These are phyloP conservation scores for Aspergillus mulundensis DNA, from an alignment of 495 filamentous ascomycete genomes.

Conservation along the genomic window DNA sequence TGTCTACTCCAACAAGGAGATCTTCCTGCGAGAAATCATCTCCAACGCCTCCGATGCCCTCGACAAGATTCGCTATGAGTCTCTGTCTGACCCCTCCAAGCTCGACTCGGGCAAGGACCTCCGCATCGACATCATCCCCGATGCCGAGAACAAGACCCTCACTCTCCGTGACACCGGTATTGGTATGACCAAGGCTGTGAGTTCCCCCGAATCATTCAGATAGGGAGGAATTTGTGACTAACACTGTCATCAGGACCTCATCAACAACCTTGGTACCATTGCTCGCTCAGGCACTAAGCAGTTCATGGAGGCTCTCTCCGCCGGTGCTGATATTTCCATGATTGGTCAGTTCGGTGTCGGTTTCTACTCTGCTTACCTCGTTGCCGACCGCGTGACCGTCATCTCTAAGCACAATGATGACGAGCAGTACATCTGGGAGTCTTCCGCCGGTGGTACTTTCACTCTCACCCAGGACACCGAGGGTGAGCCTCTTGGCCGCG, in stretches of 20 bases:
- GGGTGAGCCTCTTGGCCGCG: slow-evolving; percentile 84
- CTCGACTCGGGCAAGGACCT: slow-evolving; percentile 96
- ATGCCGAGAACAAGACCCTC: slow-evolving; percentile 95
- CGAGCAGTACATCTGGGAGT: slow-evolving; percentile 99
- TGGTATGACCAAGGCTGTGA: slow-evolving; percentile 99
- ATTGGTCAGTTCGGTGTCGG: slow-evolving; percentile 99
- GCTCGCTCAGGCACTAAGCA: slow-evolving; percentile 99
- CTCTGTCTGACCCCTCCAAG: slow-evolving; percentile 93
- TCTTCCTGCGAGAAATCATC: slow-evolving; percentile 96
- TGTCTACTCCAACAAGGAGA: slow-evolving; percentile 99
- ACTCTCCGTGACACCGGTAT: slow-evolving; percentile 97
- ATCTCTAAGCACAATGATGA: slow-evolving; percentile 99
- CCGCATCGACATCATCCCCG: slow-evolving; percentile 94
- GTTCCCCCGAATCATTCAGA: slow-evolving; percentile 29
- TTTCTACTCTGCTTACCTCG: slow-evolving; percentile 99
- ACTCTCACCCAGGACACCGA: slow-evolving; percentile 87
- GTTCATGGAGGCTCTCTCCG: slow-evolving; percentile 99
- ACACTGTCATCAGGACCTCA: slow-evolving; percentile 63
- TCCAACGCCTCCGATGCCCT: slow-evolving; percentile 98
- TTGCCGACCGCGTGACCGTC: slow-evolving; percentile 93
- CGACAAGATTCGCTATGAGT: slow-evolving; percentile 99
- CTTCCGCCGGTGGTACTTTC: slow-evolving; percentile 94
- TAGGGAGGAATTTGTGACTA: neutral
- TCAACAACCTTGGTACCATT: slow-evolving; percentile 99
- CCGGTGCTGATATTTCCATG: slow-evolving; percentile 99